Conservation (phyloP, 139 green algal species). For the Asterochloris erici region DNA sequence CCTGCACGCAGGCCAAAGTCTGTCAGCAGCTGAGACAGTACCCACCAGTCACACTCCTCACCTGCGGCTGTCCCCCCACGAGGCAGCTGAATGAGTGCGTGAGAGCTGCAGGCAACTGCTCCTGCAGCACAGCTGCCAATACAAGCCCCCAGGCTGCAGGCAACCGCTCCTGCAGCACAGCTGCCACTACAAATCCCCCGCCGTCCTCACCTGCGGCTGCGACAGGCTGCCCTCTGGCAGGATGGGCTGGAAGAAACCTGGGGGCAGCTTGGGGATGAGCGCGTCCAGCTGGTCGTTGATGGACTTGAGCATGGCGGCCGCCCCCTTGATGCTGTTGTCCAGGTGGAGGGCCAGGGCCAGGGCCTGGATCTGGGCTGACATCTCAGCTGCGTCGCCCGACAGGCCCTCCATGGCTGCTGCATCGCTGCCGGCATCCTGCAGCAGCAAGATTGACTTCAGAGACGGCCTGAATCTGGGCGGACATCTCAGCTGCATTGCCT, state of each 20-base stretch:
- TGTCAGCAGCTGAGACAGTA: no score
- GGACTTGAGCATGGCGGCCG: slow-evolving; percentile 11
- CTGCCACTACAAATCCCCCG: background rate
- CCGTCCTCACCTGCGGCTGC: slow-evolving; percentile 23
- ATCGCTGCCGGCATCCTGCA: no score
- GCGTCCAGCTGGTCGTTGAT: slow-evolving; percentile 8
- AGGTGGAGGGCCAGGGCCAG: slow-evolving; percentile 20
- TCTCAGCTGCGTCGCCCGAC: background rate
- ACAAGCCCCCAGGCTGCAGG: background rate
- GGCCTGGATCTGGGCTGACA: slow-evolving; percentile 25
- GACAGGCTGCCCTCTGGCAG: slow-evolving; percentile 24
- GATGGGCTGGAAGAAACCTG: slow-evolving; percentile 42
- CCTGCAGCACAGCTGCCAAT: background rate
- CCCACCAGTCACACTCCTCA: no score
- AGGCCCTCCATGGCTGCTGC: slow-evolving; percentile 1
- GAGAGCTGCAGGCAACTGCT: no score
- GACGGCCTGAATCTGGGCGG: no score
- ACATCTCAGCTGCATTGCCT: no score
- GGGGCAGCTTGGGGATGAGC: slow-evolving; percentile 34
- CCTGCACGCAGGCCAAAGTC: slow-evolving; percentile 9
- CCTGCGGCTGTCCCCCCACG: no score
- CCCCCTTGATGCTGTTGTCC: background rate
- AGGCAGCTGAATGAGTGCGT: no score
- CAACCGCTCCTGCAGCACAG: background rate
- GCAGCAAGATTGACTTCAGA: no score